These are phyloP conservation scores for Phtheirospermum japonicum DNA, from an alignment of 257 asterid species.

Conservation along the genomic window DNA sequence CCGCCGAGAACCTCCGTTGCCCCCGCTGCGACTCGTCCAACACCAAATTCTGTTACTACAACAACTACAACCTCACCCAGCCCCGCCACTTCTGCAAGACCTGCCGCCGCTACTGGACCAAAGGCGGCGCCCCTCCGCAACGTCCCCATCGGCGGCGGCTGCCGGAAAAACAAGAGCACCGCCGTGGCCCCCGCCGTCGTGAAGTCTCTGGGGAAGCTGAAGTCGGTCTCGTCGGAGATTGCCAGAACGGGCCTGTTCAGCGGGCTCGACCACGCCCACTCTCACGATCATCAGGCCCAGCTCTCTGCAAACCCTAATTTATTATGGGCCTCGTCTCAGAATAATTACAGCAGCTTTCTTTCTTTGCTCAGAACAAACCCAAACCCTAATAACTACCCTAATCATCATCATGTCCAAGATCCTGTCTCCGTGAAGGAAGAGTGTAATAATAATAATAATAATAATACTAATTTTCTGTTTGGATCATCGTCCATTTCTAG, in stretches of 20 bases:
- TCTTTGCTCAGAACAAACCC: slow-evolving; percentile 50
- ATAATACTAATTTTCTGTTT: slow-evolving; percentile 12
- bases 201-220: slow-evolving; percentile 47
- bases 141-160: slow-evolving; percentile 89
- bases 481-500: too few relatives aligned
- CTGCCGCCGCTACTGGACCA: slow-evolving; percentile 93
- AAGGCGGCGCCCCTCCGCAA: slow-evolving; percentile 82
- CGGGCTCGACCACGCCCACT: slow-evolving; percentile 34
- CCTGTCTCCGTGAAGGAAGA: too few relatives aligned
- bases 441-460: slow-evolving; percentile 41
- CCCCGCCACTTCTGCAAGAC: slow-evolving; percentile 95
- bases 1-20: slow-evolving; percentile 59
- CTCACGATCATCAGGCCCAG: not conserved
- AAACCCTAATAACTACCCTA: slow-evolving; percentile 39
- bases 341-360: slow-evolving; percentile 47
- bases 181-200: slow-evolving; percentile 30
- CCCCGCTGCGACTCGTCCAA: slow-evolving; percentile 84
- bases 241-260: slow-evolving; percentile 37
- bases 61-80: slow-evolving; percentile 89
- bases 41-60: slow-evolving; percentile 83
- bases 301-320: slow-evolving; percentile 39
- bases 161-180: slow-evolving; percentile 65
- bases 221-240: slow-evolving; percentile 34
- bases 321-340: slow-evolving; percentile 44
- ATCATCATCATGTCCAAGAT: not conserved